Evolutionary conservation across 257 asterid species (phyloP), one percentile per base, ranked within the genome.

Genomic region (Nicotiana otophora): DNA sequence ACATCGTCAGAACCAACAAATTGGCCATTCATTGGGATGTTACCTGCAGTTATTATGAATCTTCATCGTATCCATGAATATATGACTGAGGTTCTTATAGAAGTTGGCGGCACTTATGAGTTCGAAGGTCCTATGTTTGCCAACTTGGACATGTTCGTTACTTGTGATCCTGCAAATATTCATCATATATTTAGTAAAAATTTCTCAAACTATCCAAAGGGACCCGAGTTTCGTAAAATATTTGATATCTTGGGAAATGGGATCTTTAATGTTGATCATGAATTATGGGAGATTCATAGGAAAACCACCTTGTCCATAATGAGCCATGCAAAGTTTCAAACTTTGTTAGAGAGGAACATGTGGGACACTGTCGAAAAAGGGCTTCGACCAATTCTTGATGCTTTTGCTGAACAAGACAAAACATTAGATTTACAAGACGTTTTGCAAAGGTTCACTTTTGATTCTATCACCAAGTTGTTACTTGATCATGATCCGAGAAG

Each of bases 381-480:
- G 30, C 7, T 80, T 31, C 7, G 3, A 15, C 83, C 83, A 39
- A 69, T 80, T 80, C 77, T 80, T 26, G 77, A 80, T 26, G 10
- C 4, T 16, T 64, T 42, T 34, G 83, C 77, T 0, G 19, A 46
- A 17, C 33, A 46, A 5, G 77, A 31, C 0, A 11, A 19, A 12
- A 10, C 16, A n/a, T 64, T 81, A 6, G 83, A 81, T 48, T 46
- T 80, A 77, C 83, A 81, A 64, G 46, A 64, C 0, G 30, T 81
- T 9, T 81, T 81, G n/a, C 77, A 64, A 34, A 64, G 83, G 36
- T 80, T 80, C 63, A 64, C 53, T 46, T 80, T 80, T 64, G 83
- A 81, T 36, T 26, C 64, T 19, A 64, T 64, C 53, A 15, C n/a
- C 7, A 48, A 1, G 4, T n/a, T 80, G 28, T 55, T 80, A 4